A percentile compares a stretch with the other conserved stretches of the same genome.
Evolutionary conservation across 345 rosid genomes (phyloP).

Genomic region (Cardiospermum halicacabum): DNA sequence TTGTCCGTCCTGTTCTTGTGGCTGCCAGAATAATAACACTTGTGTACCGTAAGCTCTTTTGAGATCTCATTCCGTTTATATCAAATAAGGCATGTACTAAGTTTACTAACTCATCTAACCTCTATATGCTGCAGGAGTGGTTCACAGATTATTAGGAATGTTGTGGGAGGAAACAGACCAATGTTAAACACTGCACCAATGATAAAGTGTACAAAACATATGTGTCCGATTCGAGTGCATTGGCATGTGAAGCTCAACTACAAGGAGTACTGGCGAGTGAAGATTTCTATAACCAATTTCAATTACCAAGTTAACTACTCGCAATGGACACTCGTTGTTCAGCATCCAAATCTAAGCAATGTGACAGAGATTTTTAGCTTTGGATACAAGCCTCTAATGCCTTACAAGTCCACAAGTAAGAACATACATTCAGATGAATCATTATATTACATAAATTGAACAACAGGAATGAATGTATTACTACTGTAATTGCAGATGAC

Average conservation of each 20-base stretch:
- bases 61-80: not conserved
- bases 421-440: not conserved
- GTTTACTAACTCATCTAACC: not conserved
- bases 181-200: not conserved
- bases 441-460: no score
- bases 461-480: not conserved
- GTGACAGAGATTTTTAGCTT: conserved; percentile 24
- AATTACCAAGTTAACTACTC: conserved; percentile 23
- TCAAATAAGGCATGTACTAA: not conserved
- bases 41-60: conserved; percentile 27
- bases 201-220: conserved; percentile 23
- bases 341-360: conserved; percentile 33
- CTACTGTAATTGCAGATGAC: conserved; percentile 28
- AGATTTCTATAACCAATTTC: conserved; percentile 31
- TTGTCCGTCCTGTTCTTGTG: conserved; percentile 43
- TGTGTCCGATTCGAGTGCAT: conserved; percentile 29
- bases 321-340: conserved; percentile 33
- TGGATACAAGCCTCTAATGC: conserved; percentile 21
- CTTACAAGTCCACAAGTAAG: conserved; percentile 16
- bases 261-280: conserved; percentile 29
- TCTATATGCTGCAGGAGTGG: conserved; percentile 17
- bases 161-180: conserved; percentile 1
- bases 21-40: conserved; percentile 32
- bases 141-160: conserved; percentile 12
- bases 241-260: conserved; percentile 37